Percentiles rank a stretch among this genome's conserved stretches.
These are phyloP conservation scores for Oryza glaberrima DNA, from an alignment of 176 grass and related monocot species.

Conservation along the genomic window DNA sequence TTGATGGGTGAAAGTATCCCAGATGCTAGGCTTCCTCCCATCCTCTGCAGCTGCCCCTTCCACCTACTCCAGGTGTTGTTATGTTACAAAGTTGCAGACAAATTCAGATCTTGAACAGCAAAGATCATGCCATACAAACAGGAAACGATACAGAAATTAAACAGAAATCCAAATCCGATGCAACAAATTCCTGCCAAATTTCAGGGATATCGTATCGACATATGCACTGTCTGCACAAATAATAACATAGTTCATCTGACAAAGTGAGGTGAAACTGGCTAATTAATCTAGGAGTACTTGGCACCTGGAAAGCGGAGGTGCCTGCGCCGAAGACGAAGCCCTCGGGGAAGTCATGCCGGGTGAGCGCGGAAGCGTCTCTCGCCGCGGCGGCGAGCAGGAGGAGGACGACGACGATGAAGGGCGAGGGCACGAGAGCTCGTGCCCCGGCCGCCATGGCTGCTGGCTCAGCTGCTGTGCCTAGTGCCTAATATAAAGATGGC, in stretches of 20 bases:
- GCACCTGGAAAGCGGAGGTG: conserved; percentile 47
- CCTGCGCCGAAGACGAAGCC: conserved; percentile 57
- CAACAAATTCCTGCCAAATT: not conserved
- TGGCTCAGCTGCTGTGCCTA: too few species aligned
- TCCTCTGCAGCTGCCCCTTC: conserved; percentile 69
- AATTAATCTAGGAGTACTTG: too few species aligned
- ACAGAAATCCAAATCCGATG: not conserved
- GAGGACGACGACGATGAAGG: not conserved
- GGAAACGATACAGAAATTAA: too few species aligned
- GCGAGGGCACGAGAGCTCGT: not conserved
- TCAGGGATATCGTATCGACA: not conserved
- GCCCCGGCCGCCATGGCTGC: not conserved
- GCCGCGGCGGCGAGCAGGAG: not conserved
- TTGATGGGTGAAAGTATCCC: conserved; percentile 63
- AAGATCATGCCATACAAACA: too few species aligned
- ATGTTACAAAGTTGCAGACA: too few species aligned
- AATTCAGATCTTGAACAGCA: too few species aligned
- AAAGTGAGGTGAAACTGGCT: too few species aligned
- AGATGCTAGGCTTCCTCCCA: conserved; percentile 65
- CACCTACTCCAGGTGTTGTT: conserved; percentile 21
- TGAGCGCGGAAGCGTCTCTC: conserved; percentile 23
- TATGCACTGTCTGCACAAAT: too few species aligned
- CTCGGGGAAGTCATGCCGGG: conserved; percentile 42
- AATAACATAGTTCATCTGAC: too few species aligned
- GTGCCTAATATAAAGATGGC: too few species aligned